phyloP scores from a whole-genome alignment of 805 yeast species.

The Komagataella kurtzmanii region DNA sequence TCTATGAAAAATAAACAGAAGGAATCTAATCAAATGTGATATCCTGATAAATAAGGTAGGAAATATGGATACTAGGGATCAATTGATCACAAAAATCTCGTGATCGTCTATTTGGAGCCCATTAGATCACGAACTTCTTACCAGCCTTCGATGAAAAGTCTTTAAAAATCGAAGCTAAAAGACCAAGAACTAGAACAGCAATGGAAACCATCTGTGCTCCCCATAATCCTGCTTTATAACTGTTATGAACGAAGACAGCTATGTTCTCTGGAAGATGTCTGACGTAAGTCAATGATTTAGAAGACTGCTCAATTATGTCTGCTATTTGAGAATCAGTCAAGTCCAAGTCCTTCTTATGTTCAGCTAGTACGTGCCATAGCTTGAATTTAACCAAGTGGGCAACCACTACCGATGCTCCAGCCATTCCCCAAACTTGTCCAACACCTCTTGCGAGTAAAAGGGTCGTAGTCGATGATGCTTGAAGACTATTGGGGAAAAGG shows the following conservation, averaged over 20 bases:
- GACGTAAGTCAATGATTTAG: conserved; percentile 13
- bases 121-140: neutral
- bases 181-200: neutral
- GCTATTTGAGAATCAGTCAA: conserved; percentile 8
- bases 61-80: too few species aligned
- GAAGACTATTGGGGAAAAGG: conserved; percentile 16
- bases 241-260: conserved; percentile 9
- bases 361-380: neutral
- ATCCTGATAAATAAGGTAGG: too few species aligned
- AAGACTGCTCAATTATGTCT: conserved; percentile 9
- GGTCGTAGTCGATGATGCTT: conserved; percentile 26
- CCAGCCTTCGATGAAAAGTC: neutral
- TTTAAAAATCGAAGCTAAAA: neutral
- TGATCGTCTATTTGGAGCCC: neutral
- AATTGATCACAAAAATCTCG: neutral
- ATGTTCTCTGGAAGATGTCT: conserved; percentile 8
- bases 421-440: conserved; percentile 28
- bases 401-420: conserved; percentile 10
- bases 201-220: conserved; percentile 11
- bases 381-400: conserved; percentile 3
- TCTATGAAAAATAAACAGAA: too few species aligned
- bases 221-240: conserved; percentile 15
- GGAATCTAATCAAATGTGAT: too few species aligned
- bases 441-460: conserved; percentile 23
- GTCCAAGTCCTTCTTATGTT: neutral